These are phyloP conservation scores for Golubevia sp. DNA, from an alignment of 1,284 basidiomycete species.

Conservation along the genomic window DNA sequence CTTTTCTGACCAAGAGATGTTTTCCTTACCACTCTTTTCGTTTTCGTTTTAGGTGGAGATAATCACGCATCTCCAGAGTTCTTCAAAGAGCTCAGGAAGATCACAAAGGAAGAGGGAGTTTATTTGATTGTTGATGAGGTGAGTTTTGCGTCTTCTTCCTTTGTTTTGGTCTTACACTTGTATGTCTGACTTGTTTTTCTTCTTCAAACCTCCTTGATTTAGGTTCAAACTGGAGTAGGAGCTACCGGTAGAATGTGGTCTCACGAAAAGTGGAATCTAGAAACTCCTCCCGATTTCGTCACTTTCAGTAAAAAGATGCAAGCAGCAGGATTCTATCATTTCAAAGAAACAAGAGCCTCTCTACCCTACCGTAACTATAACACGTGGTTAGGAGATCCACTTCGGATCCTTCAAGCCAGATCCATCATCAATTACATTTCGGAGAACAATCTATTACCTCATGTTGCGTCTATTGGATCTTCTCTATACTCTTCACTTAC, in stretches of 20 bases:
- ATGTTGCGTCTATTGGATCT: conserved; percentile 62
- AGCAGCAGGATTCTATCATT: conserved; percentile 66
- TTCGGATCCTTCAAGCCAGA: conserved; percentile 66
- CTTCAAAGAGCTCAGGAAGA: conserved; percentile 65
- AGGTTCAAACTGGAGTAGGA: conserved; percentile 67
- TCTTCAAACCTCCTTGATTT: conserved; percentile 38
- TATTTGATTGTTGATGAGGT: conserved; percentile 67
- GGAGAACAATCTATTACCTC: conserved; percentile 60
- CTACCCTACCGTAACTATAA: conserved; percentile 65
- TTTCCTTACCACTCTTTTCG: no score
- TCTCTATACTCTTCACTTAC: conserved; percentile 58
- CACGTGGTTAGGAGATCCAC: conserved; percentile 63
- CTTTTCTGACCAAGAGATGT: no score
- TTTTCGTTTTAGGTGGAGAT: no score
- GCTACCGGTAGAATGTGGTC: conserved; percentile 69
- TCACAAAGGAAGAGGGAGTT: conserved; percentile 65
- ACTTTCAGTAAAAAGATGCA: conserved; percentile 67
- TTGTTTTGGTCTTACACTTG: no score
- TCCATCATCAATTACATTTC: conserved; percentile 65
- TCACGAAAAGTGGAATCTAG: conserved; percentile 67
- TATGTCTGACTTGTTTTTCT: conserved; percentile 2
- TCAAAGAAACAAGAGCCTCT: conserved; percentile 64
- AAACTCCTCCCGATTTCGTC: conserved; percentile 65
- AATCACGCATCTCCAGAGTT: conserved; percentile 66
- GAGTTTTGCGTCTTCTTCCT: background rate